Evolutionary conservation across 176 grass and related monocot species (phyloP).

Genomic region (Saccharum officinarum): DNA sequence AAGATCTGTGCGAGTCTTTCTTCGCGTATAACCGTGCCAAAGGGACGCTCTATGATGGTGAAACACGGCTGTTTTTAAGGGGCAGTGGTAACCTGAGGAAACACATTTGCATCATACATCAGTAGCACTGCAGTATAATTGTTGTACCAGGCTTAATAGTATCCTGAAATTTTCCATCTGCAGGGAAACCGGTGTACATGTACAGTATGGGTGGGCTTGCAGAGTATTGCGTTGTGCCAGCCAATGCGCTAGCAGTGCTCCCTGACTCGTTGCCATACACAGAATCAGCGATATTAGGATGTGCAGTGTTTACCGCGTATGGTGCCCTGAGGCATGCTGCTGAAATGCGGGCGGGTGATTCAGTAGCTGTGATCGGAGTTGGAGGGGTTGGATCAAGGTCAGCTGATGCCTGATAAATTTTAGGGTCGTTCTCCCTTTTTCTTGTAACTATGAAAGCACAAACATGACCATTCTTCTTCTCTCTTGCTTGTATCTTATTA

Average conservation of each 20-base stretch:
- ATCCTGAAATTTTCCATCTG: conserved; percentile 5
- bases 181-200: conserved; percentile 96
- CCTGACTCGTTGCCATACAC: conserved; percentile 77
- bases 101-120: neutral
- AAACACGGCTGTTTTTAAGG: conserved; percentile 84
- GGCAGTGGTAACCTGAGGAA: conserved; percentile 56
- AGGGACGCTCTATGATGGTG: conserved; percentile 92
- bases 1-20: conserved; percentile 96
- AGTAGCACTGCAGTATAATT: neutral
- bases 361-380: conserved; percentile 96
- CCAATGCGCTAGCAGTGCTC: conserved; percentile 83
- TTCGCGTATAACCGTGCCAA: conserved; percentile 96
- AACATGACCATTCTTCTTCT: neutral
- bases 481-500: neutral
- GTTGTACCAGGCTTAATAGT: conserved; percentile 9
- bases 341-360: conserved; percentile 86
- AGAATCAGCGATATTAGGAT: conserved; percentile 93
- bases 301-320: conserved; percentile 95
- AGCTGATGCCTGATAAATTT: conserved; percentile 25
- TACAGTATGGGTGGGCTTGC: conserved; percentile 98
- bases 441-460: neutral
- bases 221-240: conserved; percentile 93
- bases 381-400: conserved; percentile 98
- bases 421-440: neutral
- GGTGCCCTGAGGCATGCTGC: conserved; percentile 95